Base-by-base conservation (phyloP, 2,329 filamentous ascomycete species). In the Coniochaeta sp. region DNA sequence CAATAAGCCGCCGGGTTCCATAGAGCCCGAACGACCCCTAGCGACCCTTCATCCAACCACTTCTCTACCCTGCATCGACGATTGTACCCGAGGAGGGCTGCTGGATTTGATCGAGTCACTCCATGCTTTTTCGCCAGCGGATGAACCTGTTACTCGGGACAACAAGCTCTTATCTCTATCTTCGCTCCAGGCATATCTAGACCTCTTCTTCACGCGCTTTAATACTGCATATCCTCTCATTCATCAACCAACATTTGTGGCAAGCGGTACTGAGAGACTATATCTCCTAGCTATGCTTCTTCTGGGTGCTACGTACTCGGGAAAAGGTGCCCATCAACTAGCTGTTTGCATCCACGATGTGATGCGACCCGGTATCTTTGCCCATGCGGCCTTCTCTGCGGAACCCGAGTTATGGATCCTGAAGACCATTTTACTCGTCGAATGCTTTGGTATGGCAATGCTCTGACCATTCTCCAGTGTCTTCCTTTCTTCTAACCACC, bases 271-370 rank as follows among this genome's bases (percentile, higher is more conserved):
- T 0, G 80, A 87, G 28, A 75, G 82, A 0, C 69, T 86, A 0
- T 73, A 86, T 0, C 72, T 87, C 0, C 71, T 81, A 0, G 79
- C 84, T 0, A 75, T 87, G 0, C 63, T 87, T 2, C 73, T 85
- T 2, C 76, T 87, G n/a, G 84, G 85, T 0, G 84, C 84, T 0
- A 87, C 84, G 0, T 87, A 87, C 64, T 77, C 79, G 12, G 79
- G 77, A 58, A 84, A 85, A 59, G 80, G 82, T 42, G 78, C 81
- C 0, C 84, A 87, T 63, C 78, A 85, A 57, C 71, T 87, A 2
- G 83, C 84, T 7, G 82, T 87, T 0, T 84, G 82, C 61, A 82
- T 87, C 12, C 84, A 87, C 63, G 83, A 87, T 65, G 77, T 82
- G 1, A 75, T 87, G 5, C 75, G 83, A 9, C 80, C 82, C 7